Percentiles rank a stretch among this genome's conserved stretches.
Evolutionary conservation across 371 early-diverging fungal genomes (phyloP).

Genomic region (Mortierella sp.): DNA sequence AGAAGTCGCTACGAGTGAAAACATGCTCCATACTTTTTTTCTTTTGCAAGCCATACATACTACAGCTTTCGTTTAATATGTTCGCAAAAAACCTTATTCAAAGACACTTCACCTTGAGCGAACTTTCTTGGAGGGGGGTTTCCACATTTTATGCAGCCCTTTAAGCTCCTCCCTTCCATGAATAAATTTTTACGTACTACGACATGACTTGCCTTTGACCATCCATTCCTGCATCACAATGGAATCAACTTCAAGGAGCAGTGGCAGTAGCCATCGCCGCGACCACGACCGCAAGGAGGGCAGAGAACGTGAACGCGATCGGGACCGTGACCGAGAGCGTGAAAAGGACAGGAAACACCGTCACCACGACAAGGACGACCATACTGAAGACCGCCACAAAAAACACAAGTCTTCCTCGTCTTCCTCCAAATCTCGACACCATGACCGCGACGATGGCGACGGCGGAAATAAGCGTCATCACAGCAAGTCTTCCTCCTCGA

Average conservation of each 20-base stretch:
- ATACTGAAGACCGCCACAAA: slow-evolving; percentile 26
- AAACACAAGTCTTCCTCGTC: slow-evolving; percentile 49
- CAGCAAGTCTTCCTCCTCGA: slow-evolving; percentile 39
- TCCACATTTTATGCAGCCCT: no score
- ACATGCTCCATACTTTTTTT: no score
- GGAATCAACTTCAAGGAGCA: slow-evolving; percentile 42
- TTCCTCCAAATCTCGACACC: slow-evolving; percentile 40
- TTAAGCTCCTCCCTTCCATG: no score
- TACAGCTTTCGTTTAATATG: no score
- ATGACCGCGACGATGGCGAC: slow-evolving; percentile 48
- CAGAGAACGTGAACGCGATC: slow-evolving; percentile 21
- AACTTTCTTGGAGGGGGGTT: no score
- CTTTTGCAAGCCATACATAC: no score
- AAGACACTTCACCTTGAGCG: no score
- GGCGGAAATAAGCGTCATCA: slow-evolving; percentile 22
- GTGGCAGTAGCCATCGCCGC: slow-evolving; percentile 21
- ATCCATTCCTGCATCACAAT: slow-evolving; percentile 1
- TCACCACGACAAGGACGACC: slow-evolving; percentile 27
- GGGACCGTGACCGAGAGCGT: slow-evolving; percentile 20
- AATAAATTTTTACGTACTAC: no score
- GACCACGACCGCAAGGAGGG: slow-evolving; percentile 22
- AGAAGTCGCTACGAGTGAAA: no score
- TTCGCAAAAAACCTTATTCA: no score
- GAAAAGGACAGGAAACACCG: slow-evolving; percentile 41
- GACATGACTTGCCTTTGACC: no score